These are phyloP conservation scores for Macrolepiota albuminosa DNA, from an alignment of 768 basidiomycete species.

Conservation along the genomic window DNA sequence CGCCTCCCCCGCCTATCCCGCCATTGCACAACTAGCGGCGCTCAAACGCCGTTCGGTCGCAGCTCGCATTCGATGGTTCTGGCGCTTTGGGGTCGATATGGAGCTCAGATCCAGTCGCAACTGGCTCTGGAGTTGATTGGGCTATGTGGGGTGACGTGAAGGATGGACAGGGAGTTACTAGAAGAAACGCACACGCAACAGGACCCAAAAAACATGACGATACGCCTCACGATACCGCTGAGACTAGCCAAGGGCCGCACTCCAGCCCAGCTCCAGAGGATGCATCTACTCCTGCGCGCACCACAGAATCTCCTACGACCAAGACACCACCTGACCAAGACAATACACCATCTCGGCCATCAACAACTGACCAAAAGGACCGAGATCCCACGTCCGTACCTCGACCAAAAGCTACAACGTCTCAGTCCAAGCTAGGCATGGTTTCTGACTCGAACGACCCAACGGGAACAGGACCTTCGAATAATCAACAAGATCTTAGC, in stretches of 20 bases:
- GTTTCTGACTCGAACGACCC: background rate
- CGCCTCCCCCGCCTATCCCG: background rate
- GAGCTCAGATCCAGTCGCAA: background rate
- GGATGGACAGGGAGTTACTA: background rate
- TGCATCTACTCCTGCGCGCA: background rate
- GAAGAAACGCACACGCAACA: background rate
- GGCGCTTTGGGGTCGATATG: background rate
- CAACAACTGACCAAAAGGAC: background rate
- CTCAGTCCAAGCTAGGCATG: background rate
- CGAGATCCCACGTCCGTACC: background rate
- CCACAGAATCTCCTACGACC: background rate
- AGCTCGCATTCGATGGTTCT: background rate
- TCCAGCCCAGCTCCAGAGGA: background rate
- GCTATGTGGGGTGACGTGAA: background rate
- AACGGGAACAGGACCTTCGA: background rate
- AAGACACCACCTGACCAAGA: background rate
- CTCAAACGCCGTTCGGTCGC: constrained; percentile 1
- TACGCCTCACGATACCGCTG: background rate
- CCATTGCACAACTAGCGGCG: background rate
- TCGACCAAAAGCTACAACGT: background rate
- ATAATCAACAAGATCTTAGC: background rate
- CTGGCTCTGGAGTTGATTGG: background rate
- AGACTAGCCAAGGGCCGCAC: background rate
- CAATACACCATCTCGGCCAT: background rate
- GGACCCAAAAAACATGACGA: background rate